These are phyloP conservation scores for Cordia subcordata DNA, from an alignment of 257 asterid species.

Conservation along the genomic window DNA sequence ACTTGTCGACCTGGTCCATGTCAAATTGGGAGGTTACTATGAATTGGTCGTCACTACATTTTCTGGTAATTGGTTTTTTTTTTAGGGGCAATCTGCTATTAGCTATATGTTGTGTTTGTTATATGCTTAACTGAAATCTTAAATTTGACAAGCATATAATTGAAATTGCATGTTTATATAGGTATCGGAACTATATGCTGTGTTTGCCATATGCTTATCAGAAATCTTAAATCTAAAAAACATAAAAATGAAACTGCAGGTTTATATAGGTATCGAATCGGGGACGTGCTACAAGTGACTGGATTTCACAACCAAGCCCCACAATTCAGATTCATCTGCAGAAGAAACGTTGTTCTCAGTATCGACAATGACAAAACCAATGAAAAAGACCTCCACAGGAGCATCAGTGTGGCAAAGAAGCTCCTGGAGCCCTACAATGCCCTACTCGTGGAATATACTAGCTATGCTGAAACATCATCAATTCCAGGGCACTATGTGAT, in stretches of 20 bases:
- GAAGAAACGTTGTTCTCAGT: constrained; percentile 71
- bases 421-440: constrained; percentile 52
- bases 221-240: no score
- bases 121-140: no score
- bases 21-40: constrained; percentile 51
- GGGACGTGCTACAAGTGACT: constrained; percentile 74
- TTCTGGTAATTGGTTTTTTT: constrained; percentile 43
- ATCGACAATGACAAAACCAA: constrained; percentile 72
- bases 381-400: constrained; percentile 71
- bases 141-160: no score
- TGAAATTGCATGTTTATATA: no score
- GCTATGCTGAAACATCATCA: constrained; percentile 66
- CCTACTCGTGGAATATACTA: constrained; percentile 65
- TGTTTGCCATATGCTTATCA: no score
- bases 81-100: no score
- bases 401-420: constrained; percentile 47
- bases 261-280: constrained; percentile 56
- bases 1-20: constrained; percentile 64
- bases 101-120: no score
- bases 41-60: constrained; percentile 74
- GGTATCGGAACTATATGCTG: background rate
- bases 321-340: constrained; percentile 70
- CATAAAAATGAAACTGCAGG: constrained; percentile 23
- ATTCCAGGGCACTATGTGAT: constrained; percentile 80
- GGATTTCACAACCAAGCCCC: constrained; percentile 68